Evolutionary conservation across 2,329 filamentous ascomycete species (phyloP).

Genomic region (Diaporthe velutina): DNA sequence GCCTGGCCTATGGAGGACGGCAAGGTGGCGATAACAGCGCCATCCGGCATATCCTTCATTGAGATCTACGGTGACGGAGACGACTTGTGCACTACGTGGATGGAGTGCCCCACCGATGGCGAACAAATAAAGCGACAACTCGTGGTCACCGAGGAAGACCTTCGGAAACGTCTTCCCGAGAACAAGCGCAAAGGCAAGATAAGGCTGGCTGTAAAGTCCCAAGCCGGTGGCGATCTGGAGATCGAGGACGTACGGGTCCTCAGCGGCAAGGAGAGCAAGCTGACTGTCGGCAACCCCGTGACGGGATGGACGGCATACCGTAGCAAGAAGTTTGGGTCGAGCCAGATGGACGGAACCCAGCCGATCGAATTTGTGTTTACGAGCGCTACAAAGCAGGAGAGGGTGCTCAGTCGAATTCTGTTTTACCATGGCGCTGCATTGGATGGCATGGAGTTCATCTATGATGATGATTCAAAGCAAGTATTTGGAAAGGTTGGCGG

Average conservation of each 20-base stretch:
- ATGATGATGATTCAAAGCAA: conserved; percentile 87
- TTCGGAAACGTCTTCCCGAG: conserved; percentile 79
- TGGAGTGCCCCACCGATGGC: conserved; percentile 76
- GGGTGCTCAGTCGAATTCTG: conserved; percentile 80
- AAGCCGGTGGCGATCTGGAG: conserved; percentile 78
- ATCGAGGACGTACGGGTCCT: conserved; percentile 83
- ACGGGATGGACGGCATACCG: conserved; percentile 80
- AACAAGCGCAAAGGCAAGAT: conserved; percentile 79
- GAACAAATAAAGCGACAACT: conserved; percentile 73
- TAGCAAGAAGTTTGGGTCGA: conserved; percentile 80
- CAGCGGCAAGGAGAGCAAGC: conserved; percentile 76
- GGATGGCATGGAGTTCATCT: conserved; percentile 92
- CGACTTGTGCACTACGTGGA: conserved; percentile 82
- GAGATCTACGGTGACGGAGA: conserved; percentile 88
- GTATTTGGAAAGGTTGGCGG: conserved; percentile 87
- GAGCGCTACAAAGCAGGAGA: conserved; percentile 75
- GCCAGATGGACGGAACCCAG: conserved; percentile 77
- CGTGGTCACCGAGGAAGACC: conserved; percentile 78
- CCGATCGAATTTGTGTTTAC: conserved; percentile 81
- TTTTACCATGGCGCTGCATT: conserved; percentile 83
- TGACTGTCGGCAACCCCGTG: conserved; percentile 77
- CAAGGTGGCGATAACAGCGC: conserved; percentile 81
- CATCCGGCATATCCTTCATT: conserved; percentile 85
- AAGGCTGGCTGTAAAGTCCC: conserved; percentile 80
- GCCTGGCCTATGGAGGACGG: conserved; percentile 87